phyloP scores from a whole-genome alignment of 2,329 filamentous ascomycete species.

The Onygenales sp. region DNA sequence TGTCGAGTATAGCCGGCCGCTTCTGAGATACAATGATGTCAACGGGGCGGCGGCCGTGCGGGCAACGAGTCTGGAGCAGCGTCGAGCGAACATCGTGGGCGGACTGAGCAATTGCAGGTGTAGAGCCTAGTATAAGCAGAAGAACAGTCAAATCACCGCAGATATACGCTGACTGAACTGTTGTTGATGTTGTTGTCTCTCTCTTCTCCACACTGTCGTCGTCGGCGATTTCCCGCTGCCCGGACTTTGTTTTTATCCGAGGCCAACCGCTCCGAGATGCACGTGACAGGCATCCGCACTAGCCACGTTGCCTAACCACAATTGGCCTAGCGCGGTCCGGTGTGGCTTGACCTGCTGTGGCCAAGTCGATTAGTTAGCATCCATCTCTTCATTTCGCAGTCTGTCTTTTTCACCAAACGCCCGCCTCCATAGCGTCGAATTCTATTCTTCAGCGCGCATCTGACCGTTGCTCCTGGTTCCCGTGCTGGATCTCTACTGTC shows the following conservation, averaged over 20 bases:
- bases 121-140: neutral
- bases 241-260: conserved; percentile 13
- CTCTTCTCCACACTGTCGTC: neutral
- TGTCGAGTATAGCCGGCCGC: conserved; percentile 31
- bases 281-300: neutral
- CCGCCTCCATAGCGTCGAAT: neutral
- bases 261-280: conserved; percentile 18
- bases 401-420: neutral
- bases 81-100: conserved; percentile 31
- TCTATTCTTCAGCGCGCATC: neutral
- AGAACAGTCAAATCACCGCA: neutral
- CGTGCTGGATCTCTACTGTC: neutral
- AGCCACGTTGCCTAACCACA: neutral
- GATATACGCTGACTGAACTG: neutral
- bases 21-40: conserved; percentile 25
- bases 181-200: neutral
- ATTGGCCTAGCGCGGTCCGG: neutral
- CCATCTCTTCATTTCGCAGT: too few relatives aligned
- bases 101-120: conserved; percentile 36
- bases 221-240: neutral
- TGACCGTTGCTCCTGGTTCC: neutral
- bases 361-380: neutral
- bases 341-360: neutral
- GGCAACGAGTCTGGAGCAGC: conserved; percentile 52
- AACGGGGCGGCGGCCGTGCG: conserved; percentile 39